Evolutionary conservation across 768 basidiomycete genomes (phyloP), one percentile per base, ranked within the genome.

Genomic region (Pisolithus tinctorius): DNA sequence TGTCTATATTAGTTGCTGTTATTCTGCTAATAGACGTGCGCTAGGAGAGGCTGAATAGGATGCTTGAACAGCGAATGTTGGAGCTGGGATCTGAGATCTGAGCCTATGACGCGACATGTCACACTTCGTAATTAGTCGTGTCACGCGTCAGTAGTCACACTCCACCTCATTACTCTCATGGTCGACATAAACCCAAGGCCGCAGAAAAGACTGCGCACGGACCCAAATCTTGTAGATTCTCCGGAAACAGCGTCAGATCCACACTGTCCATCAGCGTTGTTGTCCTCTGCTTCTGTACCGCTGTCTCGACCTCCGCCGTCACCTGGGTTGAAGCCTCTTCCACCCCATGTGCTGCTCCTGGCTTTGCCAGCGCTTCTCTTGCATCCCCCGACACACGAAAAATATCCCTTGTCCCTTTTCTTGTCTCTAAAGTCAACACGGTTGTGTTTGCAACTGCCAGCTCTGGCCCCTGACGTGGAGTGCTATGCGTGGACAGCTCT

Each of bases 401-500:
- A 71, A 27, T 80, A 89, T 60, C 56, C 74, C 0, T 68, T 74
- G 7, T 81, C 85, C 0, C 70, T 88, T 1, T 71, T 70, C 23
- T 57, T 86, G 4, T 83, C 86, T 0, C 61, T 81, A 1, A 63
- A 72, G 42, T 79, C 87, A 0, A 60, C 88, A 9, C 67, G 78
- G 41, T 75, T 72, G 56, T 86, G 83, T 62, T 71, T 87, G 11
- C 57, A 67, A 0, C 55, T 81, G 0, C 69, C 71, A 3, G 70
- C 73, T 11, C 69, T 88, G 1, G 76, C 80, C 5, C 74, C 76
- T 5, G 76, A 78, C 47, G 63, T 82, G 8, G 86, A 88, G 58
- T 88, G 85, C 60, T 71, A 81, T 7, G 85, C 85, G 1, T 88
- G n/a, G n/a, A n/a, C n/a, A n/a, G n/a, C n/a, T n/a, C n/a, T n/a